phyloP scores from a whole-genome alignment of 1,284 basidiomycete species.

The Pisolithus thermaeus region DNA sequence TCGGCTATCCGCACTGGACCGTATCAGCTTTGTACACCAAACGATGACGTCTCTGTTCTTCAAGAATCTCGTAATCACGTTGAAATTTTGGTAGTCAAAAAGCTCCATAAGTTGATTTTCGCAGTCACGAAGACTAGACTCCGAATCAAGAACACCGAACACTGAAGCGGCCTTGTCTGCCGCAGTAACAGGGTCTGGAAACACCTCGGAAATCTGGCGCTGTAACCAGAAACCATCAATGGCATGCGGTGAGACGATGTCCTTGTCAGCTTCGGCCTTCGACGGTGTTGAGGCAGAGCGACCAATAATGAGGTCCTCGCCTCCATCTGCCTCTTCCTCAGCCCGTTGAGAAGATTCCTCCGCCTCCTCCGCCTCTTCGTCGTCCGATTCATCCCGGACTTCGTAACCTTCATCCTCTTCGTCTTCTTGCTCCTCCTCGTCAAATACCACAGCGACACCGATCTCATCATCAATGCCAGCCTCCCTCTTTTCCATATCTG shows the following conservation, averaged over 20 bases:
- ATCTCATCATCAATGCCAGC: conserved; percentile 88
- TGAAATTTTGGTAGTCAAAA: conserved; percentile 93
- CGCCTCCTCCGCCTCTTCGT: conserved; percentile 59
- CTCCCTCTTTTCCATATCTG: conserved; percentile 72
- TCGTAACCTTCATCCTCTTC: conserved; percentile 86
- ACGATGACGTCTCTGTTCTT: conserved; percentile 96
- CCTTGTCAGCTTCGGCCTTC: conserved; percentile 61
- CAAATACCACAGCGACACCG: conserved; percentile 94
- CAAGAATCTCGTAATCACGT: conserved; percentile 86
- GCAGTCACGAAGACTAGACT: conserved; percentile 87
- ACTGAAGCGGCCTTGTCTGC: conserved; percentile 88
- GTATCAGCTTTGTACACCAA: conserved; percentile 96
- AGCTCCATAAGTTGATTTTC: conserved; percentile 98
- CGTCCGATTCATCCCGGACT: conserved; percentile 73
- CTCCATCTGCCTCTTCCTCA: conserved; percentile 42
- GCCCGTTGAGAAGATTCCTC: conserved; percentile 39
- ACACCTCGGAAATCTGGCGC: conserved; percentile 85
- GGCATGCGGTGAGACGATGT: conserved; percentile 82
- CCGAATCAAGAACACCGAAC: conserved; percentile 84
- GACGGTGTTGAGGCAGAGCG: conserved; percentile 43
- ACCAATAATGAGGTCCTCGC: conserved; percentile 73
- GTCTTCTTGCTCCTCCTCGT: conserved; percentile 90
- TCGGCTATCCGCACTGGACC: conserved; percentile 85
- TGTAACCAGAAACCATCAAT: conserved; percentile 99
- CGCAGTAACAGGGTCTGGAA: conserved; percentile 91